Percentiles rank a stretch among this genome's conserved stretches.
phyloP scores from a whole-genome alignment of 2,329 filamentous ascomycete genomes.

The Cladorrhinum sp. region DNA sequence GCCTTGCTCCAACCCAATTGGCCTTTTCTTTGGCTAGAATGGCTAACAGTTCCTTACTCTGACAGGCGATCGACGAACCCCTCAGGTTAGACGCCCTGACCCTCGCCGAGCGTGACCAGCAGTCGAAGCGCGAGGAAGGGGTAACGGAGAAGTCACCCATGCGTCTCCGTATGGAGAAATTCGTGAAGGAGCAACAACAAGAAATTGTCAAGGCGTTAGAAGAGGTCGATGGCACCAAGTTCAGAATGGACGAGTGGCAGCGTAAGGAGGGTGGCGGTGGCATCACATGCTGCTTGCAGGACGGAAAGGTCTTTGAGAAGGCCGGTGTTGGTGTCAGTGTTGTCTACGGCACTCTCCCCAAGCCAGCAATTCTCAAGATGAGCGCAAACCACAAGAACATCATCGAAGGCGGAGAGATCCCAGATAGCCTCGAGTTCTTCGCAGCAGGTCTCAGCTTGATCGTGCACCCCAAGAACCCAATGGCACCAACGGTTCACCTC shows the following conservation, averaged over 20 bases:
- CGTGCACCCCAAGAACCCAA: conserved; percentile 88
- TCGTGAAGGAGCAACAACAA: conserved; percentile 90
- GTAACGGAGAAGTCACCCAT: conserved; percentile 81
- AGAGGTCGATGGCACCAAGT: conserved; percentile 76
- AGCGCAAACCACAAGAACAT: conserved; percentile 91
- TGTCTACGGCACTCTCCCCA: conserved; percentile 87
- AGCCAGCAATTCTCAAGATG: conserved; percentile 88
- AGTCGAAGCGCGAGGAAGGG: conserved; percentile 73
- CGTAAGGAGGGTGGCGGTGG: conserved; percentile 87
- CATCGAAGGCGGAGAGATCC: conserved; percentile 53
- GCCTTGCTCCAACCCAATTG: conserved; percentile 15
- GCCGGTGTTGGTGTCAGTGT: conserved; percentile 93
- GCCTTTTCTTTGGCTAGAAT: background rate
- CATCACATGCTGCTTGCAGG: conserved; percentile 90
- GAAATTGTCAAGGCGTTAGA: conserved; percentile 82
- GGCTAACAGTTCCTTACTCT: conserved; percentile 19
- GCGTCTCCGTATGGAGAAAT: conserved; percentile 95
- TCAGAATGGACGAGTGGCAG: conserved; percentile 82
- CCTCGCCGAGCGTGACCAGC: conserved; percentile 80
- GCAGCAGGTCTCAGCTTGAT: conserved; percentile 91
- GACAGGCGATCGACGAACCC: conserved; percentile 42
- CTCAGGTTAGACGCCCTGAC: conserved; percentile 59
- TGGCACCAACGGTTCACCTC: conserved; percentile 95
- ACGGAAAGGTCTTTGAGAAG: conserved; percentile 97
- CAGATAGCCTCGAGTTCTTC: conserved; percentile 90